phyloP scores from a whole-genome alignment of 345 rosid species.

The Cardiospermum halicacabum region DNA sequence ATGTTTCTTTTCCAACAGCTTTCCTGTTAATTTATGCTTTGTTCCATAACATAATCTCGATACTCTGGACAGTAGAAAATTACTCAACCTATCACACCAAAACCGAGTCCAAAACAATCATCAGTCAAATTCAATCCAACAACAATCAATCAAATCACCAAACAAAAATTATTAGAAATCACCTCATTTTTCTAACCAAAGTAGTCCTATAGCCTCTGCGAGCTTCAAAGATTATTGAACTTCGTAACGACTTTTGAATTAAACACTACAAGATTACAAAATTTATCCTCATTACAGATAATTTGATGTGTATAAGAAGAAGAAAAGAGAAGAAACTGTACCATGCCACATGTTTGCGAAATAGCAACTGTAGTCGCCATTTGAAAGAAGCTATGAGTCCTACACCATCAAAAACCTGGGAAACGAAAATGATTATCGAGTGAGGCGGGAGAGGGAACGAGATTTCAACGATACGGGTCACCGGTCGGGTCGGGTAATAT shows the following conservation, averaged over 20 bases:
- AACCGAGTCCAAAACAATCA: slow-evolving; percentile 8
- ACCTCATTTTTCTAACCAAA: slow-evolving; percentile 40
- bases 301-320: background rate
- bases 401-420: slow-evolving; percentile 15
- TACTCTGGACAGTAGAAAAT: slow-evolving; percentile 27
- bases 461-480: no score
- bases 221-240: slow-evolving; percentile 33
- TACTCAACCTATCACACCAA: slow-evolving; percentile 39
- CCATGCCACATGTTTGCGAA: slow-evolving; percentile 16
- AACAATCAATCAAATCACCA: slow-evolving; percentile 1
- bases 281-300: background rate
- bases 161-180: background rate
- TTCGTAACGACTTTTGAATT: slow-evolving; percentile 35
- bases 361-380: slow-evolving; percentile 19
- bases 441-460: slow-evolving; percentile 9
- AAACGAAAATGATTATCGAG: background rate
- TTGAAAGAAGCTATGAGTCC: slow-evolving; percentile 8
- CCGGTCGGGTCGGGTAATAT: background rate
- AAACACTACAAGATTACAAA: slow-evolving; percentile 29
- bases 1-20: slow-evolving; percentile 36
- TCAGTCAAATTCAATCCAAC: background rate
- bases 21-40: slow-evolving; percentile 41
- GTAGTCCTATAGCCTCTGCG: slow-evolving; percentile 38
- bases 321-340: background rate
- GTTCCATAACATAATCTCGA: slow-evolving; percentile 40